Evolutionary conservation across 768 basidiomycete species (phyloP), one percentile per base, ranked within the genome.

Genomic region (Calocera viscosa): DNA sequence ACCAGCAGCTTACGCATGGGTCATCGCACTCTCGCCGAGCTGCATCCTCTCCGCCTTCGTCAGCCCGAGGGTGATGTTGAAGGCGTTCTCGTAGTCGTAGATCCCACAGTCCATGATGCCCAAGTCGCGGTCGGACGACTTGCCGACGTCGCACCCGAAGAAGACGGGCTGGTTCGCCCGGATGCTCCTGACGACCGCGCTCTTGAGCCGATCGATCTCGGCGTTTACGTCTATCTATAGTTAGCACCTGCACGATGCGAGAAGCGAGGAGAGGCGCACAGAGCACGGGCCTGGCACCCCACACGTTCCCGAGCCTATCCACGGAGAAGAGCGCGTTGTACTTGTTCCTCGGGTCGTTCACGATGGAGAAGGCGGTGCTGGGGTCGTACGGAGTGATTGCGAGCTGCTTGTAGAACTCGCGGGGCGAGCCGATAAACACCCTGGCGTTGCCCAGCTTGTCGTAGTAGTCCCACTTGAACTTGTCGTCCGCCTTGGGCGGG

Each of bases 101-200:
- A 94, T 80, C 17, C 82, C 82, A 28, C 85, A 83, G 73, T 94
- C 94, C 93, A 95, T 91, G 70, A 96, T 86, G 28, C 94, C 95
- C 1, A 81, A 75, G 28, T 76, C 71, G 26, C 80, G 79, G 70
- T 90, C 86, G 2, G 87, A 89, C 74, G 85, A 90, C 73, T 96
- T 84, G 38, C 93, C 94, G 49, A 96, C 93, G 74, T 98, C 95
- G 74, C 94, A 96, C 0, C 94, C 95, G 73, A 97, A 97, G 83
- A 95, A 96, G 49, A 94, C 88, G 2, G 94, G 89, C 40, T 87
- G 85, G 41, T 91, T 89, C 28, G 89, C 88, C 76, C 91, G 91
- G 79, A 95, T 84, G 75, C 88, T 81, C 81, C 86, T 87, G 67
- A 97, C 84, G 17, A 95, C 86, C 12, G 84, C 85, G 14, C 83